Percentiles rank a stretch among this genome's conserved stretches.
Evolutionary conservation across 768 basidiomycete species (phyloP).

Genomic region (Suillus plorans): DNA sequence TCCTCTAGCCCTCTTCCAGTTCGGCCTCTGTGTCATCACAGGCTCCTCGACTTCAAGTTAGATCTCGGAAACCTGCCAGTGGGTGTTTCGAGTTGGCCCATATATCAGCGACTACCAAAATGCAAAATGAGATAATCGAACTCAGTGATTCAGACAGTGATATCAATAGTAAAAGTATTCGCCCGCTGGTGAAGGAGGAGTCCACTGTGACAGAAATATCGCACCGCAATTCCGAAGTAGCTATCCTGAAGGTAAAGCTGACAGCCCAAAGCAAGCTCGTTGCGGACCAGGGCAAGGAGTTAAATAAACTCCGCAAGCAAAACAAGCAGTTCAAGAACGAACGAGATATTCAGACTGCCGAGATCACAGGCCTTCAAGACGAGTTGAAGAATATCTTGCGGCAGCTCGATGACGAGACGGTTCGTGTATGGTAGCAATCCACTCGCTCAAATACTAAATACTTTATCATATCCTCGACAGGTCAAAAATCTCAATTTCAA

Average conservation of each 20-base stretch:
- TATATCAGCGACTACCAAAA: neutral
- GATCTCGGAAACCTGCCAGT: neutral
- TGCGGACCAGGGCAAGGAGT: conserved; percentile 2
- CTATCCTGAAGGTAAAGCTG: neutral
- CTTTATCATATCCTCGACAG: neutral
- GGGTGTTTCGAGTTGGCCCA: neutral
- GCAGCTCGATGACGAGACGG: conserved; percentile 1
- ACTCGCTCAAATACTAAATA: neutral
- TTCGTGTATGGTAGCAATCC: neutral
- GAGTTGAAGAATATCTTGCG: conserved; percentile 2
- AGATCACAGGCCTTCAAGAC: conserved; percentile 7
- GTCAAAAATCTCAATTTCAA: neutral
- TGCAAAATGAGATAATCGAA: conserved; percentile 3
- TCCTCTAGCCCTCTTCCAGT: neutral
- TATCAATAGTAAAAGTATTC: neutral
- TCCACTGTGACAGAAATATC: neutral
- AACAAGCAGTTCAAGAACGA: conserved; percentile 1
- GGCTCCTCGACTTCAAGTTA: neutral
- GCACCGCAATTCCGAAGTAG: neutral
- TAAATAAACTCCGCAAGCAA: conserved; percentile 5
- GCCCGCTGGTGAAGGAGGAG: neutral
- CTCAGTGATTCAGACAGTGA: conserved; percentile 4
- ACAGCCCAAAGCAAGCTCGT: neutral
- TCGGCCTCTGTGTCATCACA: neutral
- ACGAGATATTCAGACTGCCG: conserved; percentile 2